Evolutionary conservation across 768 basidiomycete genomes (phyloP), one percentile per base, ranked within the genome.

Genomic region (Podaxis sp.): DNA sequence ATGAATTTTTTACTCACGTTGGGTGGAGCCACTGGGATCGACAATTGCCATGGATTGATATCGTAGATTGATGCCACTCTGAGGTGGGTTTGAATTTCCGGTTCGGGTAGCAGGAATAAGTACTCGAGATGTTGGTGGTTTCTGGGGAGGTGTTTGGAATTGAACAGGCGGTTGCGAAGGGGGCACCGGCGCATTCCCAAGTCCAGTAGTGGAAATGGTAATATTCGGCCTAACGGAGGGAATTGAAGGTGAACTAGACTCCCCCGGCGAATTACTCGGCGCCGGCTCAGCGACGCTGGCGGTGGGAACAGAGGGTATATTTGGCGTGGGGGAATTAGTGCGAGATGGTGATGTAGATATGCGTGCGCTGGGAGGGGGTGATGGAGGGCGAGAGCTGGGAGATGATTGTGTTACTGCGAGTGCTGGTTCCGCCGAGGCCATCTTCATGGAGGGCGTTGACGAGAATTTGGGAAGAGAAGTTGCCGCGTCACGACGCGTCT

Each of bases 11-110:
- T 33, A 54, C 40, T 55, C 20, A 62, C 60, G 40, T 55, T 22
- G n/a, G 40, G 28, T 37, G 52, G 59, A 28, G 20, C 50, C 17
- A 48, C 28, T 33, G 30, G 60, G 53, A 62, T 62, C 60, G 60
- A 62, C 53, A 36, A 62, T 56, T 24, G 60, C 33, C 60, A 62
- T 62, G 7, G 60, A 55, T 46, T 62, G 60, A 62, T 62, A 62
- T 46, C 60, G 60, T 12, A 62, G 53, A 48, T 55, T 62, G 60
- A 62, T 54, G 41, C 57, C 22, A 12, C 6, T 51, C 26, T 59
- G 53, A 15, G 53, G 41, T 4, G 52, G 44, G 28, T 33, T 46
- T 5, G 40, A 20, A 48, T 49, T 41, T 41, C 54, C 54, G 38
- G 52, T n/a, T 46, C 44, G n/a, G 7, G 53, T 8, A 11, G 28